Conservation (phyloP, 768 basidiomycete genomes). For the Mycena galopus region DNA sequence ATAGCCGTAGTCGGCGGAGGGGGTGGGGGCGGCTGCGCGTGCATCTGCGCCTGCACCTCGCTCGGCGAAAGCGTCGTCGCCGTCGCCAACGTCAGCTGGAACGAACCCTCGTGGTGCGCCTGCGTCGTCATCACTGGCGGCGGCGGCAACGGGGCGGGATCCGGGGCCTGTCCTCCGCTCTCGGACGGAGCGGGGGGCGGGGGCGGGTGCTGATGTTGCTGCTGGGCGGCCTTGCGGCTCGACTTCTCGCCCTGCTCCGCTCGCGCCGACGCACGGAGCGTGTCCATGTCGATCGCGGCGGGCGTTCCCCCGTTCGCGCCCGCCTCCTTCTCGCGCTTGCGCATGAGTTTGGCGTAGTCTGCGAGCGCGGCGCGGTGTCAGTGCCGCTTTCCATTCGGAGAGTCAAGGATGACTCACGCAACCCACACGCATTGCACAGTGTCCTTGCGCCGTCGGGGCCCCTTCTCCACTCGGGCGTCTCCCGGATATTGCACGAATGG, state of each 20-base stretch:
- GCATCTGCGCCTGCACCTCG: constrained; percentile 39
- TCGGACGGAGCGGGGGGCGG: constrained; percentile 37
- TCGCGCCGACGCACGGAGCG: constrained; percentile 78
- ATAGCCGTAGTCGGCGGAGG: constrained; percentile 38
- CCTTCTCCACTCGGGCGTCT: constrained; percentile 91
- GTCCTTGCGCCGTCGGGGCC: constrained; percentile 89
- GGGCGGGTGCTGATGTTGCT: background rate
- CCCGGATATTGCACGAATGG: constrained; percentile 88
- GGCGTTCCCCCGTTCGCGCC: constrained; percentile 66
- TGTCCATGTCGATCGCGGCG: constrained; percentile 80
- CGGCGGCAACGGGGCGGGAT: background rate
- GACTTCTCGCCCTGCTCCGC: constrained; percentile 51
- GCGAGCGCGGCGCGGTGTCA: background rate
- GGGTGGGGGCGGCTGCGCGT: constrained; percentile 18
- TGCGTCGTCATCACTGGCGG: constrained; percentile 37
- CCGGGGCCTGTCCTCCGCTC: background rate
- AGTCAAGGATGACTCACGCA: constrained; percentile 68
- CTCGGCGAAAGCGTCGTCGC: constrained; percentile 36
- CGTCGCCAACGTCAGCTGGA: constrained; percentile 61
- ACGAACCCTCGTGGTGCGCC: constrained; percentile 69
- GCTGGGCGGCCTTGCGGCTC: constrained; percentile 42
- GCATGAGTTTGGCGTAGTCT: constrained; percentile 90
- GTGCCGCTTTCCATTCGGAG: background rate
- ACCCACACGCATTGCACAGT: constrained; percentile 87
- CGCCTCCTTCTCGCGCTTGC: constrained; percentile 78